phyloP scores from a whole-genome alignment of 352 stramenopile species.

The Globisporangium polare region DNA sequence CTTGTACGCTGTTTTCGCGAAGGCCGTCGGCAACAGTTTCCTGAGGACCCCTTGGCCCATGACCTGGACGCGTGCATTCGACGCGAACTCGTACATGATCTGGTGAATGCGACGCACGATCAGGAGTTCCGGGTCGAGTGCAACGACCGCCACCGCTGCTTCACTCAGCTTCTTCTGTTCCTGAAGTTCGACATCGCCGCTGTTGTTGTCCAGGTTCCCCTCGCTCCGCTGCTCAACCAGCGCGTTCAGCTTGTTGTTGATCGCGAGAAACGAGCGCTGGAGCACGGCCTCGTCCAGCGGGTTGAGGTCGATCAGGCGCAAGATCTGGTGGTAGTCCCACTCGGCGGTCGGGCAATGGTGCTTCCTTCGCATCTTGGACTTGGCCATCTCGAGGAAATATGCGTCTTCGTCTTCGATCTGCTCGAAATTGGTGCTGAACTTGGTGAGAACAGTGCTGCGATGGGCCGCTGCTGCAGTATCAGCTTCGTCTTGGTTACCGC shows the following conservation, averaged over 20 bases:
- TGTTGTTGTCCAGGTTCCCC: conserved; percentile 8
- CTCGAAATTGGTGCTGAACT: conserved; percentile 44
- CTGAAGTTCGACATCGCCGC: conserved; percentile 5
- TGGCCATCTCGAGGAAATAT: conserved; percentile 56
- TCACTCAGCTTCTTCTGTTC: conserved; percentile 1
- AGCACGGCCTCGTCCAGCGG: conserved; percentile 57
- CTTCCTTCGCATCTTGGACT: conserved; percentile 41
- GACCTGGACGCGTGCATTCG: conserved; percentile 56
- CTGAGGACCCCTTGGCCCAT: conserved; percentile 44
- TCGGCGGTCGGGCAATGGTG: conserved; percentile 47
- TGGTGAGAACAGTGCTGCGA: conserved; percentile 17
- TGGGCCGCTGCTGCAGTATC: neutral
- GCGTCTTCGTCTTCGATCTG: conserved; percentile 45
- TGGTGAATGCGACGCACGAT: conserved; percentile 59
- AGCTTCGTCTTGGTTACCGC: neutral
- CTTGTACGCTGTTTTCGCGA: conserved; percentile 67
- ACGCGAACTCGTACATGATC: conserved; percentile 58
- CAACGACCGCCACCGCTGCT: conserved; percentile 37
- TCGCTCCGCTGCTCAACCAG: conserved; percentile 17
- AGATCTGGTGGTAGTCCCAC: conserved; percentile 48
- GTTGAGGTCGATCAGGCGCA: conserved; percentile 53
- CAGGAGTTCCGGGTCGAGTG: conserved; percentile 45
- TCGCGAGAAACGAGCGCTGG: conserved; percentile 48
- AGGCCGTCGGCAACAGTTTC: conserved; percentile 61
- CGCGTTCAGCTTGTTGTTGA: conserved; percentile 52